phyloP scores from a whole-genome alignment of 768 basidiomycete species.

The Russula vinacea region DNA sequence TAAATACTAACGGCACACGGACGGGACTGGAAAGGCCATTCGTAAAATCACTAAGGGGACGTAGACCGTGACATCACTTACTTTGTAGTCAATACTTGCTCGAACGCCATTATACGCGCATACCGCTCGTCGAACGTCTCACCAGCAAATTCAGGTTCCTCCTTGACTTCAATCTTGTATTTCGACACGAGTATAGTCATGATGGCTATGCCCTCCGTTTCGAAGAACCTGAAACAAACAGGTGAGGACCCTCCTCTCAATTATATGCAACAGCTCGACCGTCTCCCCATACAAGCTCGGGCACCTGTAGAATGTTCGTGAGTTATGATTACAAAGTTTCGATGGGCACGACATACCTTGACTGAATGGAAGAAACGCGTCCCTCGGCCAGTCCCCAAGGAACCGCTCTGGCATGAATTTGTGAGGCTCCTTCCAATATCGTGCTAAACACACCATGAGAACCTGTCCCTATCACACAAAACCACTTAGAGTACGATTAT shows the following conservation, averaged over 20 bases:
- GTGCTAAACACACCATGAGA: constrained; percentile 37
- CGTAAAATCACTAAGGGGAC: neutral
- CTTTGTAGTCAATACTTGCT: constrained; percentile 13
- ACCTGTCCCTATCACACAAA: neutral
- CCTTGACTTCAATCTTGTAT: constrained; percentile 49
- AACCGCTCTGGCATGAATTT: constrained; percentile 44
- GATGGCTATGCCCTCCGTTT: constrained; percentile 48
- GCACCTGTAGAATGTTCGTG: constrained; percentile 10
- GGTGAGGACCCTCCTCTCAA: neutral
- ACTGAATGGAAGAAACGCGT: constrained; percentile 38
- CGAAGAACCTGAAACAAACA: constrained; percentile 41
- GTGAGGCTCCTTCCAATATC: constrained; percentile 54
- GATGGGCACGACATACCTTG: constrained; percentile 15
- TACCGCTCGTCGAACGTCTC: constrained; percentile 47
- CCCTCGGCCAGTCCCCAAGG: constrained; percentile 35
- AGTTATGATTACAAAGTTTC: neutral
- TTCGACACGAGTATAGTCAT: constrained; percentile 45
- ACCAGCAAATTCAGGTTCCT: constrained; percentile 45
- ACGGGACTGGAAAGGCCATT: neutral
- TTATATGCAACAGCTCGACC: constrained; percentile 14
- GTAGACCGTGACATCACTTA: constrained; percentile 2
- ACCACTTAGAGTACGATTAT: constrained; percentile 42
- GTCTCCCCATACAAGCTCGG: constrained; percentile 31
- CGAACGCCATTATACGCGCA: constrained; percentile 23
- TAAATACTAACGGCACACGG: constrained; percentile 10